Evolutionary conservation across 2,329 filamentous ascomycete genomes (phyloP).

Genomic region (Colletotrichum musae): DNA sequence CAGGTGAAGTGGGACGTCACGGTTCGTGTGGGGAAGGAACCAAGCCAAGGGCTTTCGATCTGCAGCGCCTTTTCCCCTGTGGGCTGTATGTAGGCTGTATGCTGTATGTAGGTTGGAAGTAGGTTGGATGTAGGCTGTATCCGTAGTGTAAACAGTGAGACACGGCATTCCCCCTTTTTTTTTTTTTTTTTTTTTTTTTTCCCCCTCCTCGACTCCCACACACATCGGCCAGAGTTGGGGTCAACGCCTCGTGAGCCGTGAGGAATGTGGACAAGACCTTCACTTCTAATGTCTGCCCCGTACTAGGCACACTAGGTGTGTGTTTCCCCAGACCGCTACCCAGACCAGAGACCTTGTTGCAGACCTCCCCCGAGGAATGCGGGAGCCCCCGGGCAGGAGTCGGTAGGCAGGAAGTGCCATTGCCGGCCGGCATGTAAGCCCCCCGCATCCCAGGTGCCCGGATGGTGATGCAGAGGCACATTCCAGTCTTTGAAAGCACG

Average conservation of each 20-base stretch:
- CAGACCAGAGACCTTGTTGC: not conserved
- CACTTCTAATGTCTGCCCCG: not conserved
- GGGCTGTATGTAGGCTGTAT: too few relatives aligned
- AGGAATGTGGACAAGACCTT: conserved; percentile 19
- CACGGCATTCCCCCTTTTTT: conserved; percentile 20
- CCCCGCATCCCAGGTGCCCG: too few relatives aligned
- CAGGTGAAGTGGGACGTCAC: not conserved
- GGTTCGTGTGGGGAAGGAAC: conserved; percentile 34
- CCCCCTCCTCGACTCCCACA: not conserved
- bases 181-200: not conserved
- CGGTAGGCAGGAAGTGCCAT: too few relatives aligned
- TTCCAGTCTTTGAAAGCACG: too few relatives aligned
- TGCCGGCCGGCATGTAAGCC: too few relatives aligned
- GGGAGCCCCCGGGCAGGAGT: too few relatives aligned
- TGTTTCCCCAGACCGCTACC: not conserved
- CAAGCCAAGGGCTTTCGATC: not conserved
- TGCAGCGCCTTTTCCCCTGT: conserved; percentile 7
- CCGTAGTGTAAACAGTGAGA: not conserved
- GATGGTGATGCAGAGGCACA: too few relatives aligned
- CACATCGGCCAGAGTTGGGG: conserved; percentile 4
- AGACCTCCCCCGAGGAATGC: too few relatives aligned
- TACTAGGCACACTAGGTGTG: too few relatives aligned
- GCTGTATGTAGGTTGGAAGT: too few relatives aligned
- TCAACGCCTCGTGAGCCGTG: not conserved
- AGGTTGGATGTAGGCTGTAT: too few relatives aligned